Conservation (phyloP, 345 rosid species). For the Bruguiera sexangula region DNA sequence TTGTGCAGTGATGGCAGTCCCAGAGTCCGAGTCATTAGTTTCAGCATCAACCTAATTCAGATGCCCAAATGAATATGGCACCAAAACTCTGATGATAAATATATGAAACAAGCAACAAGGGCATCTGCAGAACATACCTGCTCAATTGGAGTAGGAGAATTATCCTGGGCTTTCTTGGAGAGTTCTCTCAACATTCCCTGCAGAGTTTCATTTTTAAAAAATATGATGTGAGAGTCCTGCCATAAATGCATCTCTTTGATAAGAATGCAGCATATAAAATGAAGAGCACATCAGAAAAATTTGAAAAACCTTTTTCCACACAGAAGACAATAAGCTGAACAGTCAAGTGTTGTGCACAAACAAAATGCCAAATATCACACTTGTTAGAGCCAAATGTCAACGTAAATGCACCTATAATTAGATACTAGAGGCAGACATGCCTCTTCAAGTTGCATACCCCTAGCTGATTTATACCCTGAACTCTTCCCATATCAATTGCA, state of each 20-base stretch:
- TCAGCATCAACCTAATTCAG: constrained; percentile 47
- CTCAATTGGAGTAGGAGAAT: constrained; percentile 38
- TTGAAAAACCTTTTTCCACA: not conserved
- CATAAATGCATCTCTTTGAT: not conserved
- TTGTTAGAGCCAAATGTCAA: too few relatives aligned
- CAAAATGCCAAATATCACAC: too few relatives aligned
- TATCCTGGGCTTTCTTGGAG: constrained; percentile 56
- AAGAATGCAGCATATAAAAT: not conserved
- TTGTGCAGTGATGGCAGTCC: constrained; percentile 36
- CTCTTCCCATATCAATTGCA: too few relatives aligned
- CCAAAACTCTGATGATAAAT: not conserved
- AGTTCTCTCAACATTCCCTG: constrained; percentile 72
- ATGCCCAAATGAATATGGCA: not conserved
- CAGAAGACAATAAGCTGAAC: not conserved
- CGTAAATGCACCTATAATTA: too few relatives aligned
- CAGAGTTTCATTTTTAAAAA: constrained; percentile 3
- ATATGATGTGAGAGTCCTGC: not conserved
- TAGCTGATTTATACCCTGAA: too few relatives aligned
- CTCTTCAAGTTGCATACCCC: too few relatives aligned
- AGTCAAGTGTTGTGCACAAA: not conserved
- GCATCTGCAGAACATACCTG: constrained; percentile 32
- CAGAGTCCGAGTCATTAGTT: constrained; percentile 42
- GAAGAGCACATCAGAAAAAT: not conserved
- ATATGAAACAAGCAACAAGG: not conserved
- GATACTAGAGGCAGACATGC: too few relatives aligned